Base-by-base conservation (phyloP, 2,329 filamentous ascomycete genomes). In the Lachnellula subtilissima region DNA sequence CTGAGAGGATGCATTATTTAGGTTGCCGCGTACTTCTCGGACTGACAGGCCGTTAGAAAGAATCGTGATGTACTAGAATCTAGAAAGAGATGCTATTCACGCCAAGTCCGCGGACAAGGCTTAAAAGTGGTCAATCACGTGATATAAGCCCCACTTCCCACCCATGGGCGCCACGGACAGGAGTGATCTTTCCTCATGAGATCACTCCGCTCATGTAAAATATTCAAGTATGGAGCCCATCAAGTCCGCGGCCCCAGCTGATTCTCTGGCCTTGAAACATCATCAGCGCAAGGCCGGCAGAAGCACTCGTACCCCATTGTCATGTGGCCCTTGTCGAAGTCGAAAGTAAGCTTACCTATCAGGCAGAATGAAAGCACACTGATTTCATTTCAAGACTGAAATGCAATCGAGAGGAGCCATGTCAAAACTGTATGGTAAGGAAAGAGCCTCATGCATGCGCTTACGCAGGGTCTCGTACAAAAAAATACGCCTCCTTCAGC, bases 381-480 rank as follows among this genome's bases (percentile, higher is more conserved):
- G 14, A 35, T 22, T 47, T 43, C n/a, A 48, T 55, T 22, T 14
- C 28, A 28, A 83, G 79, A 66, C 81, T 93, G 72, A 96, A 96
- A 83, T 97, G 92, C 76, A 94, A 97, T 72, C 85, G 92, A 67
- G 84, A 83, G 60, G 84, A 91, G 61, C 92, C 92, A 48, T 97
- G 91, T 75, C 90, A 93, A 73, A 97, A 97, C 70, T 97, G 92
- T 72, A 85, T 88, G 56, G 96, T 95, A 74, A 85, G 91, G 63
- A 88, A 84, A 62, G 89, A 91, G 72, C 84, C 86, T 6, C 73
- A 80, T 50, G 86, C 88, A 57, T 97, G 92, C 75, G 86, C 86
- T 62, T 97, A 96, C 75, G 90, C 89, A 23, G 48, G 80, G 82
- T 51, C 85, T 82, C 47, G 56, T 22, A 32, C 71, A 74, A 50